phyloP scores from a whole-genome alignment of 2,329 filamentous ascomycete genomes.

The Colletotrichum scovillei region DNA sequence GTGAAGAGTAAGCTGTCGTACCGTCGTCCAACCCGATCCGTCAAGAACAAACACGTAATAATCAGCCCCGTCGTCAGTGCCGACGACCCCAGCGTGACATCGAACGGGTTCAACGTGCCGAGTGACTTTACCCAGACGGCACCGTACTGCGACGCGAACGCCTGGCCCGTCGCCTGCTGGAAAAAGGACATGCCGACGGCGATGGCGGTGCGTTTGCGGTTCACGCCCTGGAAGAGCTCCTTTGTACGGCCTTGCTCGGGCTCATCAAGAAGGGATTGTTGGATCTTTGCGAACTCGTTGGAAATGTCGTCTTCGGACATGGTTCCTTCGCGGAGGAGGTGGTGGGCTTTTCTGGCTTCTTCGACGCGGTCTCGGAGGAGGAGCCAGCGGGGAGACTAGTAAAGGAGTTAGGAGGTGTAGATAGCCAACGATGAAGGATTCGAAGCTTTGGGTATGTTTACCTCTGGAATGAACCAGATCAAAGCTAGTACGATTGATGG shows the following conservation, averaged over 20 bases:
- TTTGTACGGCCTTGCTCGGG: slow-evolving; percentile 36
- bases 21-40: slow-evolving; percentile 26
- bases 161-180: slow-evolving; percentile 38
- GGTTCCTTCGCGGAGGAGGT: slow-evolving; percentile 39
- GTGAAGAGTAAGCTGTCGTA: not conserved
- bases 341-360: slow-evolving; percentile 42
- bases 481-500: slow-evolving; percentile 42
- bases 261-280: slow-evolving; percentile 24
- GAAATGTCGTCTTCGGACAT: slow-evolving; percentile 41
- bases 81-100: slow-evolving; percentile 36
- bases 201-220: slow-evolving; percentile 42
- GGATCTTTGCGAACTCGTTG: slow-evolving; percentile 36
- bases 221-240: slow-evolving; percentile 41
- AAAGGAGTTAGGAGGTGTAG: slow-evolving; percentile 1
- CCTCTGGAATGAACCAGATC: slow-evolving; percentile 45
- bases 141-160: slow-evolving; percentile 38
- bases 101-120: slow-evolving; percentile 44
- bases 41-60: slow-evolving; percentile 16
- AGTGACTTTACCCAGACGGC: slow-evolving; percentile 43
- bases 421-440: not conserved
- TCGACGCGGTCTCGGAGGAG: slow-evolving; percentile 41
- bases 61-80: slow-evolving; percentile 12
- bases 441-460: not conserved
- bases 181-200: slow-evolving; percentile 39
- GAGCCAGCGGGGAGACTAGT: slow-evolving; percentile 45